phyloP scores from a whole-genome alignment of 2,329 filamentous ascomycete genomes.

The Metarhizium album region DNA sequence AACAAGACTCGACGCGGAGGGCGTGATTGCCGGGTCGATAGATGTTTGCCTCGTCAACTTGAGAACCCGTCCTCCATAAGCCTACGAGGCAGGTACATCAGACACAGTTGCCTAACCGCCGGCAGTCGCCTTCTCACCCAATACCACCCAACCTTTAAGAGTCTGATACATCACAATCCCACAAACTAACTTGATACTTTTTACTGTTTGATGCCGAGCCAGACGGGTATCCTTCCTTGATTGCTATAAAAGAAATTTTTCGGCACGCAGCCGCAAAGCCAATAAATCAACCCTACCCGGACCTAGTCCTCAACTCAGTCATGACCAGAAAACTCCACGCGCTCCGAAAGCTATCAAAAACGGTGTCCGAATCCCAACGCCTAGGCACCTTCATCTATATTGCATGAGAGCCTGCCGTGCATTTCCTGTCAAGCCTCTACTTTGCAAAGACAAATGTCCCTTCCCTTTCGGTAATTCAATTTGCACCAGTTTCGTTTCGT shows the following conservation, averaged over 20 bases:
- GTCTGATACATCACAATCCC: too few species aligned
- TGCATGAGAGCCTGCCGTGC: background rate
- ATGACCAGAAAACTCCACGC: conserved; percentile 5
- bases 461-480: background rate
- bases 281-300: background rate
- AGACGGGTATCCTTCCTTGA: background rate
- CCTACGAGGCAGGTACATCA: too few species aligned
- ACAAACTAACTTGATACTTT: background rate
- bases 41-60: too few species aligned
- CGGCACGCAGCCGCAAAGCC: background rate
- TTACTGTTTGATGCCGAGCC: background rate
- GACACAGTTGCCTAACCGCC: too few species aligned
- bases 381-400: background rate
- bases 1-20: too few species aligned
- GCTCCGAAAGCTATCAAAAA: background rate
- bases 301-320: background rate
- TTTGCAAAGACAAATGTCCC: background rate
- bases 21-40: too few species aligned
- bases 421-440: background rate
- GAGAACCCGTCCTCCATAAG: too few species aligned
- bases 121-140: background rate
- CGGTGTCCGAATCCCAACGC: background rate
- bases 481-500: background rate
- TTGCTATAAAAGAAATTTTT: conserved; percentile 1
- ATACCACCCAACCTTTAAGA: background rate